Base-by-base conservation (phyloP, 768 basidiomycete species). In the Boletus rubescentipes region DNA sequence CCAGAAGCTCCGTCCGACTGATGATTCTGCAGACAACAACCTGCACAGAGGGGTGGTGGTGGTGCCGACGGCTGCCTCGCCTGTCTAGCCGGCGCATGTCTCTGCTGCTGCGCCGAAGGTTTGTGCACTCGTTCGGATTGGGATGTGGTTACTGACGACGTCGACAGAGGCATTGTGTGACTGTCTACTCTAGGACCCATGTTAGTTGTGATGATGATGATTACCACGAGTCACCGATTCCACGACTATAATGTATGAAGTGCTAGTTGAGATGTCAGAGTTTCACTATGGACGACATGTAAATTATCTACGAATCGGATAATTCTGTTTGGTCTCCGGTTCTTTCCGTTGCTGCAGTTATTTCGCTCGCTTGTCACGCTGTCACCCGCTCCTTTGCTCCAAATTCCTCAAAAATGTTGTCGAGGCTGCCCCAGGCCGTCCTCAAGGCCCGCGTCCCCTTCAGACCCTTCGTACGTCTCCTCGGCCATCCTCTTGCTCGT, bases 341-440 rank as follows among this genome's bases (percentile, higher is more conserved):
- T 76, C 75, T 73, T 69, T 72, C 79, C 81, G 79, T 71, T 59
- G 26, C 26, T n/a, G 48, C 61, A 26, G 44, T 54, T 50, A 56
- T 73, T 77, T 73, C 61, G 61, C 46, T 74, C 75, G 73, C 73
- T 21, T 44, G 79, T 79, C 77, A 79, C 77, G 51, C 46, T 42
- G 50, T 57, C 61, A 65, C 69, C 67, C 62, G 70, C 69, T 54
- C 67, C 66, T 69, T n/a, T 70, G 66, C 65, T 65, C 67, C 72
- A 79, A 80, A 79, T 71, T 71, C 69, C 73, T 69, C 70, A 75
- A 85, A 82, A 88, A 91, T 91, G 89, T 73, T 90, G 71, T 84
- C 86, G 73, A 90, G 86, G 85, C 81, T 89, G 76, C 84, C 86
- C 70, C 81, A 82, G 74, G 82, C 83, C 74, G 81, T 81, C 75